phyloP scores from a whole-genome alignment of 305 asterid species.

The Fraxinus floribunda region DNA sequence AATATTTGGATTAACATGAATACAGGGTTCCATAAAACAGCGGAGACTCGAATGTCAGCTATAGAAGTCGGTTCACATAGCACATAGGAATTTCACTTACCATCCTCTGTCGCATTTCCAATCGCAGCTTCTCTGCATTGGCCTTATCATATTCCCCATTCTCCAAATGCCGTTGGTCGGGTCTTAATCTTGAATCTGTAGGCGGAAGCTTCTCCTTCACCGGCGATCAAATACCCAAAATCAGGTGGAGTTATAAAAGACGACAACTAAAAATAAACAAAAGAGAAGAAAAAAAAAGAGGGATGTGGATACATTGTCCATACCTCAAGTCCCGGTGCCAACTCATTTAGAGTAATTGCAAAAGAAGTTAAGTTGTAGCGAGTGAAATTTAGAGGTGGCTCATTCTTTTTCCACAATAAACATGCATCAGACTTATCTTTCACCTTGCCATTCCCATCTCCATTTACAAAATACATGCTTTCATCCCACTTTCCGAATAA shows the following conservation, averaged over 20 bases:
- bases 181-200: constrained; percentile 92
- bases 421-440: constrained; percentile 54
- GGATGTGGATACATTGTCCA: background rate
- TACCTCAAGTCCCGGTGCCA: constrained; percentile 87
- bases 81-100: constrained; percentile 29
- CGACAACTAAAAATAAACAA: background rate
- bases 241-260: constrained; percentile 49
- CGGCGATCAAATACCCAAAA: constrained; percentile 43
- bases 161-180: constrained; percentile 87
- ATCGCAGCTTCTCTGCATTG: constrained; percentile 78
- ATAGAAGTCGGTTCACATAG: background rate
- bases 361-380: constrained; percentile 84
- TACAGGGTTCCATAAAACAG: background rate
- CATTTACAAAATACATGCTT: constrained; percentile 57
- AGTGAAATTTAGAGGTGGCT: constrained; percentile 57
- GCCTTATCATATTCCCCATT: constrained; percentile 93
- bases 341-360: constrained; percentile 86
- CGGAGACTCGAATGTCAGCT: background rate
- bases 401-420: constrained; percentile 68
- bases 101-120: constrained; percentile 89
- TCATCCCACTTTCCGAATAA: constrained; percentile 93
- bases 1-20: background rate
- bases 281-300: background rate
- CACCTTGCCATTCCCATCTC: constrained; percentile 53
- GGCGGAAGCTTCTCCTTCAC: constrained; percentile 97